Base-by-base conservation (phyloP, 1,284 basidiomycete genomes). In the Cutaneotrichosporon arboriforme region DNA sequence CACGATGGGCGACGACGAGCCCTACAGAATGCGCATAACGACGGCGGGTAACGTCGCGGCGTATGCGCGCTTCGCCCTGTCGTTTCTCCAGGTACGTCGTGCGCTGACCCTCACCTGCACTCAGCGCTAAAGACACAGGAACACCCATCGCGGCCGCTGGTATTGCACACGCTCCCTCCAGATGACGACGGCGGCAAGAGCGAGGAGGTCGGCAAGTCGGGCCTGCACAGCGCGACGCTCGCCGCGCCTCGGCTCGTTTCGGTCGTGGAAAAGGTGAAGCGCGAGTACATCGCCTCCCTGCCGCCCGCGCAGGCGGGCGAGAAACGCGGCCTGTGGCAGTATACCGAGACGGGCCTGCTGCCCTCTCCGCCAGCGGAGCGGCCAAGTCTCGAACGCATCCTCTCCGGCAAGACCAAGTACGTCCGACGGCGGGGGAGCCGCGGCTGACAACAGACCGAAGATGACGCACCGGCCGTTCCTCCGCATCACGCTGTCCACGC, bases 181-280 rank as follows among this genome's bases (percentile, higher is more conserved):
- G 22, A 22, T 10, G 17, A 33, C 13, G 18, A 34, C 52, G 39
- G 44, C 31, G 26, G 38, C 37, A n/a, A n/a, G n/a, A 26, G 21
- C 49, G 49, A 33, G 8, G 22, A 13, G 10, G 43, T 21, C 49
- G 31, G 55, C 41, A 38, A 47, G 15, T 12, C 55, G n/a, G 65
- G 61, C 37, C 62, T 64, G 21, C 57, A 60, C 38, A 59, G 73
- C 13, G 75, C 79, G 1, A 78, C 81, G 1, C 70, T 77, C 8
- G 77, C 80, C 8, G 81, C 84, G 7, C 83, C 87, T 0, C 81
- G 84, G 1, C 78, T 91, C 8, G 77, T 91, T 46, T 83, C 85
- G 0, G 84, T 90, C 4, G 84, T 83, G 0, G 89, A 92, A 72
- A 88, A 90, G 53, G 82, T 90, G 63, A 90, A 91, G 69, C 81